Percentiles rank a stretch among this genome's conserved stretches.
Evolutionary conservation across 805 yeast species (phyloP).

Genomic region (Clavispora fructus): DNA sequence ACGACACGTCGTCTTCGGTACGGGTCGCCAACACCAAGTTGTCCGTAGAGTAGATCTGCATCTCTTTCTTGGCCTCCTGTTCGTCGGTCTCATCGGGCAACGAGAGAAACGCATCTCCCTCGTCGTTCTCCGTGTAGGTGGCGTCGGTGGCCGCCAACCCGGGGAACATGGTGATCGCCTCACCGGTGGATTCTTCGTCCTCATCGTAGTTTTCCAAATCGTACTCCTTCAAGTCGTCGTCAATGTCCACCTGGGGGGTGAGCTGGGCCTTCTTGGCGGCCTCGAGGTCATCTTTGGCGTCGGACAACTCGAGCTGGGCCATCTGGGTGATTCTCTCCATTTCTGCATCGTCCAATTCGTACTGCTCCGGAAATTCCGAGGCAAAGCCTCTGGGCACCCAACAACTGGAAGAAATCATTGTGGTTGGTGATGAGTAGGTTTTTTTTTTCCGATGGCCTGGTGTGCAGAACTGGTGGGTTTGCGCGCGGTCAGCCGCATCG

Average conservation of each 20-base stretch:
- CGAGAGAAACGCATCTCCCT: slow-evolving; percentile 54
- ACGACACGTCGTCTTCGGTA: slow-evolving; percentile 93
- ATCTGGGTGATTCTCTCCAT: slow-evolving; percentile 82
- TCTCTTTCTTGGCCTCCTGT: slow-evolving; percentile 75
- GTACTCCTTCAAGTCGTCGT: slow-evolving; percentile 84
- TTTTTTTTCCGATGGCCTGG: neutral
- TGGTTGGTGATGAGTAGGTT: slow-evolving; percentile 2
- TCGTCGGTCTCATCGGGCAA: slow-evolving; percentile 59
- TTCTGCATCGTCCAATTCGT: slow-evolving; percentile 86
- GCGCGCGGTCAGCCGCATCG: neutral
- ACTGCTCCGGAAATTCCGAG: slow-evolving; percentile 84
- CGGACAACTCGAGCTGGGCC: slow-evolving; percentile 78
- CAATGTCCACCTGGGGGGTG: slow-evolving; percentile 54
- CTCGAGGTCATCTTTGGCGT: slow-evolving; percentile 62
- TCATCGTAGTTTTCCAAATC: slow-evolving; percentile 79
- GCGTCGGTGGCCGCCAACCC: slow-evolving; percentile 60
- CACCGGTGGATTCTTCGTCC: slow-evolving; percentile 53
- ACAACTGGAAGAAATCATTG: slow-evolving; percentile 82
- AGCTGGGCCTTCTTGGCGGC: slow-evolving; percentile 39
- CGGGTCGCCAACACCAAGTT: slow-evolving; percentile 85
- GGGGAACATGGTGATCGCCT: slow-evolving; percentile 61
- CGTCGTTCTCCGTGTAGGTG: slow-evolving; percentile 39
- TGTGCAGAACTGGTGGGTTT: neutral
- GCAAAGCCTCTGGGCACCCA: slow-evolving; percentile 98
- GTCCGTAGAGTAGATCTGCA: slow-evolving; percentile 85